Percentiles rank a stretch among this genome's conserved stretches.
phyloP scores from a whole-genome alignment of 2,329 filamentous ascomycete species.

The Ceratocystis harringtonii region DNA sequence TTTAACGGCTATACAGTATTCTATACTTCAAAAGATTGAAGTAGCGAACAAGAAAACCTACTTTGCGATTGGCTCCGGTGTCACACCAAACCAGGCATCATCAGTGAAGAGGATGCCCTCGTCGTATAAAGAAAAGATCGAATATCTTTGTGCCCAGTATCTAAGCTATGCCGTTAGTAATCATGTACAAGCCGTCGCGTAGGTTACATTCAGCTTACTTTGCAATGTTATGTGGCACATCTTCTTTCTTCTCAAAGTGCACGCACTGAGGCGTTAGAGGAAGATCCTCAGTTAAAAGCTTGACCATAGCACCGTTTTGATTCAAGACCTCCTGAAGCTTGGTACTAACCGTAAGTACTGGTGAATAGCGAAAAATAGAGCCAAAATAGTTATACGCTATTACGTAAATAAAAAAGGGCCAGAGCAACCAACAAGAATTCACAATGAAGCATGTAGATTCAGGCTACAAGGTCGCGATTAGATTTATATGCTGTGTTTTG shows the following conservation, averaged over 20 bases:
- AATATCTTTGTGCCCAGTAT: constrained; percentile 81
- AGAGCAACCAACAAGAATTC: not conserved
- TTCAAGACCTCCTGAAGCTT: not conserved
- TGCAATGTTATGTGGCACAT: constrained; percentile 71
- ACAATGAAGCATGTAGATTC: not conserved
- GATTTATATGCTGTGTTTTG: not conserved
- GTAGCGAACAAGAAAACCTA: constrained; percentile 28
- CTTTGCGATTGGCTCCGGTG: constrained; percentile 80
- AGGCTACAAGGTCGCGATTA: constrained; percentile 1
- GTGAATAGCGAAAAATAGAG: too few species aligned
- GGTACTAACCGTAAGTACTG: too few species aligned
- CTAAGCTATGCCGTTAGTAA: constrained; percentile 29
- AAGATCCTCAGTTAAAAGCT: constrained; percentile 23
- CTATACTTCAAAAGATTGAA: not conserved
- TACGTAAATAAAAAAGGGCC: not conserved
- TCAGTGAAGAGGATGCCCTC: constrained; percentile 81
- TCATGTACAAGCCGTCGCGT: not conserved
- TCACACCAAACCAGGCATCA: constrained; percentile 93
- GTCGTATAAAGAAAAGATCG: constrained; percentile 77
- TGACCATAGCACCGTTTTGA: not conserved
- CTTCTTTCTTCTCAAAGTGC: constrained; percentile 54
- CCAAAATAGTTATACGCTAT: too few species aligned
- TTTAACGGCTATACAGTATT: too few species aligned
- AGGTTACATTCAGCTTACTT: constrained; percentile 44
- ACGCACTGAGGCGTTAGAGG: constrained; percentile 49